phyloP scores from a whole-genome alignment of 2,329 filamentous ascomycete genomes.

The Stachybotrys chartarum region DNA sequence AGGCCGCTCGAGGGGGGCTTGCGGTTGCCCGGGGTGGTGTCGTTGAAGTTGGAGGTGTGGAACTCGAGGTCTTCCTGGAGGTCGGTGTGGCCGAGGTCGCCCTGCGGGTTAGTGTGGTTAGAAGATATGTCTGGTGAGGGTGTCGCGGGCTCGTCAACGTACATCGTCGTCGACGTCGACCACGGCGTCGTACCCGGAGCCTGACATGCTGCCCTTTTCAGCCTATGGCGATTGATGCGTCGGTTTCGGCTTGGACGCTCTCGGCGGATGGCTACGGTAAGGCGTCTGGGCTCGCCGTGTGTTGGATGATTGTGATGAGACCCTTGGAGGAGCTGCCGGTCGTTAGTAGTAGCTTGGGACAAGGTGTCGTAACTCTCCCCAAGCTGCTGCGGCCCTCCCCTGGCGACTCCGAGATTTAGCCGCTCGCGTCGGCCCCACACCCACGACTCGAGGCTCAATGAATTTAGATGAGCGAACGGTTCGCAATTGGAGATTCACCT shows the following conservation, averaged over 20 bases:
- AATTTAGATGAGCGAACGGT: neutral
- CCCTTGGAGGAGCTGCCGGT: neutral
- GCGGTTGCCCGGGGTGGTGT: conserved; percentile 41
- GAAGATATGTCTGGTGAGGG: conserved; percentile 4
- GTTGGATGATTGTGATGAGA: no score
- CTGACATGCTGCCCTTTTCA: conserved; percentile 49
- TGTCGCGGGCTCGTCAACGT: conserved; percentile 4
- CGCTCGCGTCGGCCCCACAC: neutral
- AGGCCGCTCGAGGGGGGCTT: conserved; percentile 45
- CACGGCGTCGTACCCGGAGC: conserved; percentile 92
- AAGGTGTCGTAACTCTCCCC: conserved; percentile 21
- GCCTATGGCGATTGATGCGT: neutral
- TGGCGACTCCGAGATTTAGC: neutral
- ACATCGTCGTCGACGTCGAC: conserved; percentile 97
- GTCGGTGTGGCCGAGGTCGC: conserved; percentile 95
- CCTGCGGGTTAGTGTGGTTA: conserved; percentile 43
- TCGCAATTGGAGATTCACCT: neutral
- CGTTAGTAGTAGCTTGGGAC: conserved; percentile 11
- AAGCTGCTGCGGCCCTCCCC: neutral
- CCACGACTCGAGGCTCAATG: no score
- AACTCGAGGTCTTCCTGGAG: conserved; percentile 99
- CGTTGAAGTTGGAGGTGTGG: conserved; percentile 83
- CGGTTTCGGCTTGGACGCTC: no score
- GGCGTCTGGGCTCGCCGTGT: no score
- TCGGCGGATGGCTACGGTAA: no score